These are phyloP conservation scores for Allantophomopsis cytisporea DNA, from an alignment of 2,329 filamentous ascomycete species.

Conservation along the genomic window DNA sequence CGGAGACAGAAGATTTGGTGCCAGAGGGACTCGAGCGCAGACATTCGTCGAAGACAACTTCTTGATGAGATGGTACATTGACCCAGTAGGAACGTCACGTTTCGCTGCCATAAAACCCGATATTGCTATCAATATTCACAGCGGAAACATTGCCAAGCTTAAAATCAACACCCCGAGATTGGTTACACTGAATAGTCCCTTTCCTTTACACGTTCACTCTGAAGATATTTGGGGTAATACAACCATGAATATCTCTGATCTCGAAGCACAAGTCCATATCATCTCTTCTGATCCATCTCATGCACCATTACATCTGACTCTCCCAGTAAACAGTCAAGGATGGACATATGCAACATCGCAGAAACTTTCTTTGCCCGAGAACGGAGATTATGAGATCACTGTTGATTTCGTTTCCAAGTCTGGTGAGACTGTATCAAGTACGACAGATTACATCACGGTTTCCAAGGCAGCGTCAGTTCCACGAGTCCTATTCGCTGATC, in stretches of 20 bases:
- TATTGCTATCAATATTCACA: constrained; percentile 12
- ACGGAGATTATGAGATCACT: constrained; percentile 3
- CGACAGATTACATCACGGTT: constrained; percentile 8
- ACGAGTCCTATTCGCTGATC: constrained; percentile 17
- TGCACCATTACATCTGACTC: too few species aligned
- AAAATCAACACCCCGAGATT: too few species aligned
- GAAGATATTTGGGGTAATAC: too few species aligned
- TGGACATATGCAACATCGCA: too few species aligned
- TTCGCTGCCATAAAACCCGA: constrained; percentile 21
- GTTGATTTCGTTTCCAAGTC: too few species aligned
- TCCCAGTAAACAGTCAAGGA: too few species aligned
- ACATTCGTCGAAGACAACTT: constrained; percentile 22
- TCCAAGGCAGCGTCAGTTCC: constrained; percentile 8
- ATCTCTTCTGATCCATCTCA: too few species aligned
- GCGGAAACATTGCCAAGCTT: constrained; percentile 9
- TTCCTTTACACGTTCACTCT: too few species aligned
- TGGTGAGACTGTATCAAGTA: background rate
- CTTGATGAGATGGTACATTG: constrained; percentile 22
- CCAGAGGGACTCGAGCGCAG: constrained; percentile 18
- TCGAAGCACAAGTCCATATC: too few species aligned
- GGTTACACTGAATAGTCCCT: too few species aligned
- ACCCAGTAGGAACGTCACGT: constrained; percentile 21
- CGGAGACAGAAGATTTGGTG: constrained; percentile 19
- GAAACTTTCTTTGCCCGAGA: too few species aligned
- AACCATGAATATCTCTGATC: too few species aligned